phyloP scores from a whole-genome alignment of 2,329 filamentous ascomycete species.

The Drechslerella stenobrocha region DNA sequence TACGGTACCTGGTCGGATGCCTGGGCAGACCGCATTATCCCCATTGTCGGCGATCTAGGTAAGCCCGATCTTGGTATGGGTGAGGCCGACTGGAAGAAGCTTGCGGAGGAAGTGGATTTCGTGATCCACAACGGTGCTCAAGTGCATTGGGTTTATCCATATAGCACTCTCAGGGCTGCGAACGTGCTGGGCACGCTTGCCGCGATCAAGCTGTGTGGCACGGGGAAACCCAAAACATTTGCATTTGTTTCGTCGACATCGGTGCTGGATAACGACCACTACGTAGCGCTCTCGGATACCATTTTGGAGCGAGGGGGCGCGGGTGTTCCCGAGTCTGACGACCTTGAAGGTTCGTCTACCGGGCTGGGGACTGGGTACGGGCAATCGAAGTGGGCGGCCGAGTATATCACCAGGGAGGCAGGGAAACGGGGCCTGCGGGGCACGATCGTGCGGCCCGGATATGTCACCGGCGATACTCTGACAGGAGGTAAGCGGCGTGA shows the following conservation, averaged over 20 bases:
- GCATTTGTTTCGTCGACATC: conserved; percentile 82
- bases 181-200: conserved; percentile 85
- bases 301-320: conserved; percentile 65
- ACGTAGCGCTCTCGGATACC: conserved; percentile 71
- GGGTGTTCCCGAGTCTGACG: conserved; percentile 73
- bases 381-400: conserved; percentile 82
- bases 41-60: conserved; percentile 73
- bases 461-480: conserved; percentile 73
- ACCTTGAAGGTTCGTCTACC: conserved; percentile 72
- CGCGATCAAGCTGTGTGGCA: conserved; percentile 72
- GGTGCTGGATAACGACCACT: conserved; percentile 79
- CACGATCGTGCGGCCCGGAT: conserved; percentile 78
- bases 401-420: conserved; percentile 74
- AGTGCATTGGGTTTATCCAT: conserved; percentile 80
- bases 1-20: conserved; percentile 77
- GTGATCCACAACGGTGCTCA: conserved; percentile 80
- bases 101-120: conserved; percentile 70
- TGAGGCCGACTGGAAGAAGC: conserved; percentile 65
- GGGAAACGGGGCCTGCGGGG: conserved; percentile 75
- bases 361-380: conserved; percentile 87
- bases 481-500: conserved; percentile 60
- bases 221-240: conserved; percentile 76
- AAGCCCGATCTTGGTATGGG: conserved; percentile 74
- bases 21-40: conserved; percentile 68
- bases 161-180: conserved; percentile 69